Evolutionary conservation across 73 alveolate genomes (phyloP).

Genomic region (Uronychia setigera): DNA sequence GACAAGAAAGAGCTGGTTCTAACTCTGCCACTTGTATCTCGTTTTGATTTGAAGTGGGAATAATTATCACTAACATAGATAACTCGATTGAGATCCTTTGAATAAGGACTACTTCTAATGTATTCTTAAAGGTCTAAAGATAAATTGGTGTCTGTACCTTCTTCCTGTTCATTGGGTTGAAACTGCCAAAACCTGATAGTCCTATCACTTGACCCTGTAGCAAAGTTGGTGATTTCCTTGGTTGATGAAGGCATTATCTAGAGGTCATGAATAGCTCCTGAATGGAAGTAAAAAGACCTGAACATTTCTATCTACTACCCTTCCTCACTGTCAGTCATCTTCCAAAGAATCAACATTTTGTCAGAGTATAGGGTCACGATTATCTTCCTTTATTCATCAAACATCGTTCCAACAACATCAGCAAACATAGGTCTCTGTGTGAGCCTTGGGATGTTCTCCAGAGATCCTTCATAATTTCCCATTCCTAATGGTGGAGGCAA

Average conservation of each 20-base stretch:
- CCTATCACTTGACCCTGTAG: background rate
- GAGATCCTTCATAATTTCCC: conserved; percentile 4
- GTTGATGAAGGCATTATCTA: background rate
- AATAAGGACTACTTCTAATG: background rate
- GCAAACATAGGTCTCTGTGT: background rate
- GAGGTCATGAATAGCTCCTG: conserved; percentile 1
- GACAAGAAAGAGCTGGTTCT: background rate
- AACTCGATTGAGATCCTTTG: background rate
- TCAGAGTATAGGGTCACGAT: background rate
- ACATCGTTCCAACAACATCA: background rate
- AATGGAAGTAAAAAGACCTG: conserved; percentile 2
- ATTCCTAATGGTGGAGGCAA: conserved; percentile 10
- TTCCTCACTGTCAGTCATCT: background rate
- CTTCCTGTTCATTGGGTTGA: background rate
- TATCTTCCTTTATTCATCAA: background rate
- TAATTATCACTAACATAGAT: background rate
- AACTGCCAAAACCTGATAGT: conserved; percentile 9
- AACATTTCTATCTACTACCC: background rate
- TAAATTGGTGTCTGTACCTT: background rate
- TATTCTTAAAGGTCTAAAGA: background rate
- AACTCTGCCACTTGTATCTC: background rate
- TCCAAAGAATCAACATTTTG: background rate
- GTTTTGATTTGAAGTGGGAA: conserved; percentile 1
- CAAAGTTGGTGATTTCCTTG: background rate
- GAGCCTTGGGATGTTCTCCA: background rate